Evolutionary conservation across 257 asterid species (phyloP).

Genomic region (Echium plantagineum): DNA sequence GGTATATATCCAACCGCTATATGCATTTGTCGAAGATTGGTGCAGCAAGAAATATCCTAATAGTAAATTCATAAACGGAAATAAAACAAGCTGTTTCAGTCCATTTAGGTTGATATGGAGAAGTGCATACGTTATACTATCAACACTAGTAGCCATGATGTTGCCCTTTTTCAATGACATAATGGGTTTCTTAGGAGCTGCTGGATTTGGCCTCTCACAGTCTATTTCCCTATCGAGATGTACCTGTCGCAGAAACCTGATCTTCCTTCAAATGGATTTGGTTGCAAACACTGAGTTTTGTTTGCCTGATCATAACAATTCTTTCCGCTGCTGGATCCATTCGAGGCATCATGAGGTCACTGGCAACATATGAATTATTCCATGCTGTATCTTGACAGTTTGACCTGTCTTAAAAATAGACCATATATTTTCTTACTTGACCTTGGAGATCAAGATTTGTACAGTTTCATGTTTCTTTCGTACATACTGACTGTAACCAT

Average conservation of each 20-base stretch:
- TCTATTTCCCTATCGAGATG: conserved; percentile 58
- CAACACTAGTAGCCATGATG: conserved; percentile 42
- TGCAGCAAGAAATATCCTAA: conserved; percentile 1
- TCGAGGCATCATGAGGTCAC: conserved; percentile 33
- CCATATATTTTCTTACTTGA: no score
- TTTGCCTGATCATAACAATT: conserved; percentile 40
- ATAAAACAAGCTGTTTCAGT: conserved; percentile 9
- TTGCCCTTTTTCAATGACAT: conserved; percentile 68
- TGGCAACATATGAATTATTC: conserved; percentile 21
- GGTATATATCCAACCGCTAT: not conserved
- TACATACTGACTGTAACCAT: no score
- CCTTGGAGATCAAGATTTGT: no score
- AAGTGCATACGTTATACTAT: conserved; percentile 34
- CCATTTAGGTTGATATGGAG: conserved; percentile 51
- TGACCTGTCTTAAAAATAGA: not conserved
- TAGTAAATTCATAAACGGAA: not conserved
- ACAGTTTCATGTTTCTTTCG: not conserved
- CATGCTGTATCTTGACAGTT: conserved; percentile 27
- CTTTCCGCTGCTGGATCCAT: conserved; percentile 60
- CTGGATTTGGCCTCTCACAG: conserved; percentile 58
- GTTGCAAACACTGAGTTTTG: conserved; percentile 28
- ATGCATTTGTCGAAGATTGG: not conserved
- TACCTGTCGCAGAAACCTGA: conserved; percentile 26
- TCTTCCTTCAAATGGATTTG: conserved; percentile 33
- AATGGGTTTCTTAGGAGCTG: conserved; percentile 56